phyloP scores from a whole-genome alignment of 495 filamentous ascomycete species.

The Evansstolkia leycettana region DNA sequence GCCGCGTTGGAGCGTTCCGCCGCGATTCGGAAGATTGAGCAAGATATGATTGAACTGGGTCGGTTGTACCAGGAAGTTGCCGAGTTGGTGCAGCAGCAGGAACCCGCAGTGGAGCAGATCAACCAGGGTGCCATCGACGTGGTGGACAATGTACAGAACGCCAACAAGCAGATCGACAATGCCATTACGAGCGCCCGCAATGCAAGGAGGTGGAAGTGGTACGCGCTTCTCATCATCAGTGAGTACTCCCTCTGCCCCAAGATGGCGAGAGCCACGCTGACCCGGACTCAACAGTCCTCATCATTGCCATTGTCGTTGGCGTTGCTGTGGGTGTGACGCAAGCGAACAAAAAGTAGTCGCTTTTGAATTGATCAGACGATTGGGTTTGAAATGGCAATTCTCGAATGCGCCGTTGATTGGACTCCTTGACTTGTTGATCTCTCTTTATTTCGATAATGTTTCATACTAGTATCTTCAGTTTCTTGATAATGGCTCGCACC shows the following conservation, averaged over 20 bases:
- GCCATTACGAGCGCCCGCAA: slow-evolving; percentile 71
- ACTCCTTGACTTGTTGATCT: neutral
- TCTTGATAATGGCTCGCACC: too few species aligned
- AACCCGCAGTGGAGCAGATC: slow-evolving; percentile 61
- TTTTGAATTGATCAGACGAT: too few species aligned
- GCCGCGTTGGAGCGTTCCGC: slow-evolving; percentile 75
- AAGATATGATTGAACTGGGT: slow-evolving; percentile 71
- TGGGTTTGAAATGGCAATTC: slow-evolving; percentile 3
- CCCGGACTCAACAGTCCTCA: slow-evolving; percentile 26
- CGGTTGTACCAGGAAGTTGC: slow-evolving; percentile 80
- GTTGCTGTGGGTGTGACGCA: slow-evolving; percentile 37
- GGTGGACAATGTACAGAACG: slow-evolving; percentile 63
- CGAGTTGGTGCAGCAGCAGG: slow-evolving; percentile 70
- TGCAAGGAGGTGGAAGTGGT: slow-evolving; percentile 95
- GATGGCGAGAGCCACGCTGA: slow-evolving; percentile 1
- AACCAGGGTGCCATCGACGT: slow-evolving; percentile 73
- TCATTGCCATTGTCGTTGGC: slow-evolving; percentile 38
- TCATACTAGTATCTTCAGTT: too few species aligned
- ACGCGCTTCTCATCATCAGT: slow-evolving; percentile 73
- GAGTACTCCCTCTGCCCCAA: slow-evolving; percentile 28
- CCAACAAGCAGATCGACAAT: slow-evolving; percentile 62
- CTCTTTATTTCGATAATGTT: neutral
- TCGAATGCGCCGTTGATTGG: neutral
- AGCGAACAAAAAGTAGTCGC: too few species aligned
- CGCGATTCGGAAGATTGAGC: slow-evolving; percentile 83